Percentiles rank a stretch among this genome's conserved stretches.
These are phyloP conservation scores for Angophora floribunda DNA, from an alignment of 345 rosid species.

Conservation along the genomic window DNA sequence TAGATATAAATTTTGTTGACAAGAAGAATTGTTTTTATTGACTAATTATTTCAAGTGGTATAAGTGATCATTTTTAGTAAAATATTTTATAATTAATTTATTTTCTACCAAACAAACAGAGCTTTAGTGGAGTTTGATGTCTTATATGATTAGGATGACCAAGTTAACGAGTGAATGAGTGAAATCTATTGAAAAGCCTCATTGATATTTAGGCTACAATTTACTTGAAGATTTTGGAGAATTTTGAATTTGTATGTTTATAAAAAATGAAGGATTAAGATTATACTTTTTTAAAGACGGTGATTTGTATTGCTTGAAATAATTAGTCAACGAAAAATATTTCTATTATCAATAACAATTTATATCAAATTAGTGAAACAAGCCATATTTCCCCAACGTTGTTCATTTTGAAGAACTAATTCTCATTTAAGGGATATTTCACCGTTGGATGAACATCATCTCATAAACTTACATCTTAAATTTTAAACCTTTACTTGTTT, in stretches of 20 bases:
- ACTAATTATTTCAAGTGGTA: not conserved
- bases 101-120: not conserved
- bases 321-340: not conserved
- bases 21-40: not conserved
- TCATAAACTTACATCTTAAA: no score
- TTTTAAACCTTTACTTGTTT: not conserved
- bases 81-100: not conserved
- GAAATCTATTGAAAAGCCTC: not conserved
- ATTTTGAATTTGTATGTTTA: accelerated
- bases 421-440: not conserved
- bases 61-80: not conserved
- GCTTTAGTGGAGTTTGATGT: not conserved
- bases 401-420: not conserved
- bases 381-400: not conserved
- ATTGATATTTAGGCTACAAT: not conserved
- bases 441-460: not conserved
- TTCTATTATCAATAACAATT: not conserved
- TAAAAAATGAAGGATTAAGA: accelerated
- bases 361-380: not conserved
- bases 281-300: not conserved
- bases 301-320: not conserved
- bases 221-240: not conserved
- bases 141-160: not conserved
- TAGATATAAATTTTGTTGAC: not conserved
- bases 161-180: not conserved